Conservation (phyloP, 495 filamentous ascomycete species). For the Durotheca rogersii region DNA sequence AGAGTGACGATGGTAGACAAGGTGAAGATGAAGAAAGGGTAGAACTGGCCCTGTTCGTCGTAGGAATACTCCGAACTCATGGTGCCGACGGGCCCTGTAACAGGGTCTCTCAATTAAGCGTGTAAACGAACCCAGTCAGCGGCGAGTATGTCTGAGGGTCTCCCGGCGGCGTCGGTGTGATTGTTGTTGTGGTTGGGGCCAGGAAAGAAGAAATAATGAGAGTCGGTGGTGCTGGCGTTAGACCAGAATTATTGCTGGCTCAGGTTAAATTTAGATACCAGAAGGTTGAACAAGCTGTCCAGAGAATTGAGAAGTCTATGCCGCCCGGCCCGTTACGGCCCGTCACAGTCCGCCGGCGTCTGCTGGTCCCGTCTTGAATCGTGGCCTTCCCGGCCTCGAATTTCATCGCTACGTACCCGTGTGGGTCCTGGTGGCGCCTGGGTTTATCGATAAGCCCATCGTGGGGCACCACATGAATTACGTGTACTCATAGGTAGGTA, state of each 20-base stretch:
- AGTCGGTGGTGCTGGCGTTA: conserved; percentile 15
- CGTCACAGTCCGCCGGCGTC: too few relatives aligned
- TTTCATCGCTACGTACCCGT: conserved; percentile 19
- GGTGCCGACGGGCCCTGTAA: conserved; percentile 43
- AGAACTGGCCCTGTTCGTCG: conserved; percentile 98
- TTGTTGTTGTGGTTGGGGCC: neutral
- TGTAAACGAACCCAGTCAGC: conserved; percentile 14
- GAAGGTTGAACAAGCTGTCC: conserved; percentile 20
- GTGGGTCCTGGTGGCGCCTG: conserved; percentile 1
- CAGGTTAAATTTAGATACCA: conserved; percentile 26
- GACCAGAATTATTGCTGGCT: too few relatives aligned
- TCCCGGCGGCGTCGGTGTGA: too few relatives aligned
- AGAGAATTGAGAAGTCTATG: too few relatives aligned
- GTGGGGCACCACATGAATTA: too few relatives aligned
- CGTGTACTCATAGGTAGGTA: too few relatives aligned
- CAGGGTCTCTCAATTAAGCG: conserved; percentile 27
- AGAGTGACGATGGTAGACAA: conserved; percentile 83
- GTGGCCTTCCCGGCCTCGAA: conserved; percentile 36
- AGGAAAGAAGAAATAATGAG: conserved; percentile 4
- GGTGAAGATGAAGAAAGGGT: conserved; percentile 96
- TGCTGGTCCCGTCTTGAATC: conserved; percentile 27
- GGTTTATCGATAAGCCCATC: conserved; percentile 30
- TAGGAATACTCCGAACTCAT: conserved; percentile 98
- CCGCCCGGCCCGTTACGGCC: too few relatives aligned
- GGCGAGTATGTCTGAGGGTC: neutral